Base-by-base conservation (phyloP, 2,329 filamentous ascomycete genomes). In the Diplodia seriata region DNA sequence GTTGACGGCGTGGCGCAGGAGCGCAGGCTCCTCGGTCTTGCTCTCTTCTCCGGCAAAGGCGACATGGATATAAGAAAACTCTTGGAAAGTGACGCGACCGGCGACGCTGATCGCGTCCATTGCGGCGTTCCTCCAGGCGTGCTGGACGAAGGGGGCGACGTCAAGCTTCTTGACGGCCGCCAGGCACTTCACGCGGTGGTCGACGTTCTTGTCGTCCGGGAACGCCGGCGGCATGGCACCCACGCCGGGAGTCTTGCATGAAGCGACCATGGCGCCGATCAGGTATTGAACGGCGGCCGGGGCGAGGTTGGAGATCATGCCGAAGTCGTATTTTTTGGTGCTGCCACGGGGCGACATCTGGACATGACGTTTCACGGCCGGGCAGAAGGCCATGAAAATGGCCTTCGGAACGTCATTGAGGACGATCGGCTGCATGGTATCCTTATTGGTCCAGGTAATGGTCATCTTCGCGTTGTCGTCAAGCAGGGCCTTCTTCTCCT, bases 261-360 rank as follows among this genome's bases (percentile, higher is more conserved):
- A 76, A 66, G 79, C 73, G n/a, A 80, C 72, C 85, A 87, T 54
- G 43, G 70, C 9, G 40, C 68, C 0, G 72, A 69, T 36, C 74
- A 78, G 55, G 71, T 72, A n/a, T 71, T 11, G 7, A 8, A 61
- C 18, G 7, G 56, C 56, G 2, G 2, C 11, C 1, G 38, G 56
- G 15, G 29, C 15, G 40, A 61, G 56, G 23, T 47, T 5, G 9
- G 54, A 1, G 1, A 15, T 11, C 1, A 4, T 5, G n/a, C 33
- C 33, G 9, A 57, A 36, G 36, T 40, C 36, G 55, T 29, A 57
- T 11, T 20, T 57, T 12, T 54, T 54, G 51, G 3, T 6, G 23
- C 6, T 9, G 15, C 29, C 29, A 12, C 26, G 15, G 4, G 51
- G 3, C 14, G 23, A 29, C 15, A 26, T 26, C 26, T 26, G 26